These are phyloP conservation scores for Penicillium janthinellum DNA, from an alignment of 2,329 filamentous ascomycete species.

Conservation along the genomic window DNA sequence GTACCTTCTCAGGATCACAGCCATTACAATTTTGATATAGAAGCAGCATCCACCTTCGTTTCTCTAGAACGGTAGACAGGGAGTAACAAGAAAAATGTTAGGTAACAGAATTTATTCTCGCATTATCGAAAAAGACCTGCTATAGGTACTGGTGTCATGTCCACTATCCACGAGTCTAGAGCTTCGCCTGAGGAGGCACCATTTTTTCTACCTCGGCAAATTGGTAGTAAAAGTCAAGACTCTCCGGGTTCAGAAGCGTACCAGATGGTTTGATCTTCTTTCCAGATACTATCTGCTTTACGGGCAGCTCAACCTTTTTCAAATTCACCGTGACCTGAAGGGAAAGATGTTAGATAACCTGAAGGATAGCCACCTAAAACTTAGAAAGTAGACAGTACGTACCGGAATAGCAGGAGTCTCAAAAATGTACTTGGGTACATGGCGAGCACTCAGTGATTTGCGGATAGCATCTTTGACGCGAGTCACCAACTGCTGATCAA, in stretches of 20 bases:
- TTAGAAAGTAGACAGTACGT: constrained; percentile 33
- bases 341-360: neutral
- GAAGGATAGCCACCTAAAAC: neutral
- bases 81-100: neutral
- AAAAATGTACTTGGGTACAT: constrained; percentile 78
- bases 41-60: neutral
- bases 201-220: constrained; percentile 71
- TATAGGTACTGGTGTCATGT: neutral
- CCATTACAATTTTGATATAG: no score
- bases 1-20: no score
- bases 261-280: constrained; percentile 73
- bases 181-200: constrained; percentile 39
- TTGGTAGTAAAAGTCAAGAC: constrained; percentile 75
- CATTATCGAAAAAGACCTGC: neutral
- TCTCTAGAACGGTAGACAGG: neutral
- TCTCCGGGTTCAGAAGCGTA: constrained; percentile 74
- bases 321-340: constrained; percentile 74
- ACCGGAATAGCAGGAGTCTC: constrained; percentile 80
- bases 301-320: constrained; percentile 82
- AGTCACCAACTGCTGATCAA: constrained; percentile 58
- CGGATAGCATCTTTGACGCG: constrained; percentile 67
- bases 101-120: neutral
- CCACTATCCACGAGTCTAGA: neutral
- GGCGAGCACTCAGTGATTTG: constrained; percentile 67
- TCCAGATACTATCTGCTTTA: constrained; percentile 82